phyloP scores from a whole-genome alignment of 495 filamentous ascomycete genomes.

The Aspergillus ellipticus region DNA sequence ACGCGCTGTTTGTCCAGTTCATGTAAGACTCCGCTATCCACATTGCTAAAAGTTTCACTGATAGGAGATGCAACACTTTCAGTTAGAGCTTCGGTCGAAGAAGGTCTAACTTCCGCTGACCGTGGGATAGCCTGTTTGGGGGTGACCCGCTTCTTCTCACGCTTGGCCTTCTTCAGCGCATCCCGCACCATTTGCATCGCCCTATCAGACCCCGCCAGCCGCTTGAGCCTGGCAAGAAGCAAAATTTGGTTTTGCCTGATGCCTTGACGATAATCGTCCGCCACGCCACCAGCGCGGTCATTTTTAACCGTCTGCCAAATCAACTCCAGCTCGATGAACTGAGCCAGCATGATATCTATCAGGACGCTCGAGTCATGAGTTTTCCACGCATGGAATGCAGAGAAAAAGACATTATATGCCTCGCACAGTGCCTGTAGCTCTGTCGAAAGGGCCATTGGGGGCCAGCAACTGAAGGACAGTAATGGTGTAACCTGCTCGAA shows the following conservation, averaged over 20 bases:
- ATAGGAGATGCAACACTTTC: conserved; percentile 45
- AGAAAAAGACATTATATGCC: conserved; percentile 76
- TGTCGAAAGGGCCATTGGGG: conserved; percentile 33
- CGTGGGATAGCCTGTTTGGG: conserved; percentile 60
- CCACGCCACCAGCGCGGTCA: conserved; percentile 76
- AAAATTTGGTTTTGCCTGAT: conserved; percentile 92
- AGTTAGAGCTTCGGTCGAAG: conserved; percentile 32
- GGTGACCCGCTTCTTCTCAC: conserved; percentile 55
- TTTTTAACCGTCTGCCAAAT: conserved; percentile 97
- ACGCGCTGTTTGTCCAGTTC: conserved; percentile 36
- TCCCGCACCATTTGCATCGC: conserved; percentile 79
- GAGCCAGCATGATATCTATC: conserved; percentile 90
- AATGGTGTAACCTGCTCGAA: conserved; percentile 74
- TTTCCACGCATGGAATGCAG: conserved; percentile 94
- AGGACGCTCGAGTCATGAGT: conserved; percentile 83
- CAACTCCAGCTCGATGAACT: conserved; percentile 90
- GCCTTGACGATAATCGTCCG: conserved; percentile 85
- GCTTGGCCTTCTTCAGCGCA: conserved; percentile 74
- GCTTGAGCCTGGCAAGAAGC: conserved; percentile 83
- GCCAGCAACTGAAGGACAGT: conserved; percentile 52
- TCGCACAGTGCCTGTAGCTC: conserved; percentile 48
- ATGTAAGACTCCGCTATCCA: conserved; percentile 36
- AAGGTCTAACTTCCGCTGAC: conserved; percentile 36
- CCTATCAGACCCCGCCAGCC: conserved; percentile 75
- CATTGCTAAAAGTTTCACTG: conserved; percentile 43